Conservation (phyloP, 2,329 filamentous ascomycete species). For the Sporothrix globosa region DNA sequence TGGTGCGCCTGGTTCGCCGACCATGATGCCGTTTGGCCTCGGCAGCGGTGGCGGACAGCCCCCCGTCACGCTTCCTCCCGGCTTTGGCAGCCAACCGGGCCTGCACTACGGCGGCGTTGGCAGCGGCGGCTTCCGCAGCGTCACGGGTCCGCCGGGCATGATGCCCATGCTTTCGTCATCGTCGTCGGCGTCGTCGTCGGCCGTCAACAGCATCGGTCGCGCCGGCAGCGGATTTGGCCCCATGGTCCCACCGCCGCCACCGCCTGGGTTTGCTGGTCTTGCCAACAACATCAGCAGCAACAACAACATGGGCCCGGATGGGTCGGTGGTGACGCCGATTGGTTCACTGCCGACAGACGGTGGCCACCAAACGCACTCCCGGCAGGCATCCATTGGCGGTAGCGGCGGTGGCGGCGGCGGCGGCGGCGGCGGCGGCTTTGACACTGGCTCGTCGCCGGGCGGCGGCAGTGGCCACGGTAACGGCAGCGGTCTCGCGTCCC, state of each 20-base stretch:
- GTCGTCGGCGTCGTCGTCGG: neutral
- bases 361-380: slow-evolving; percentile 59
- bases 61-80: slow-evolving; percentile 1
- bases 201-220: slow-evolving; percentile 48
- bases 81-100: slow-evolving; percentile 6
- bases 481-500: slow-evolving; percentile 52
- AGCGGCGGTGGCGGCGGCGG: neutral
- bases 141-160: slow-evolving; percentile 51
- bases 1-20: slow-evolving; percentile 9
- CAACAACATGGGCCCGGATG: slow-evolving; percentile 43
- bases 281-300: slow-evolving; percentile 35
- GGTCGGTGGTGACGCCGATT: slow-evolving; percentile 21
- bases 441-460: too few species aligned
- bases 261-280: slow-evolving; percentile 59
- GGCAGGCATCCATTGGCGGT: slow-evolving; percentile 71
- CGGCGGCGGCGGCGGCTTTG: neutral
- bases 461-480: too few species aligned
- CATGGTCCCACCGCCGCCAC: slow-evolving; percentile 44
- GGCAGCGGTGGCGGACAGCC: neutral
- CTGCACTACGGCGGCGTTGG: slow-evolving; percentile 21
- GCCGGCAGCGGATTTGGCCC: slow-evolving; percentile 52
- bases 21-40: neutral
- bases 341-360: slow-evolving; percentile 42
- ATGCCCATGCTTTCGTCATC: slow-evolving; percentile 56
- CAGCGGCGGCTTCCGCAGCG: slow-evolving; percentile 25